Evolutionary conservation across 371 early-diverging fungal genomes (phyloP), one percentile per base, ranked within the genome.

Genomic region (Aphelidium insulamus): DNA sequence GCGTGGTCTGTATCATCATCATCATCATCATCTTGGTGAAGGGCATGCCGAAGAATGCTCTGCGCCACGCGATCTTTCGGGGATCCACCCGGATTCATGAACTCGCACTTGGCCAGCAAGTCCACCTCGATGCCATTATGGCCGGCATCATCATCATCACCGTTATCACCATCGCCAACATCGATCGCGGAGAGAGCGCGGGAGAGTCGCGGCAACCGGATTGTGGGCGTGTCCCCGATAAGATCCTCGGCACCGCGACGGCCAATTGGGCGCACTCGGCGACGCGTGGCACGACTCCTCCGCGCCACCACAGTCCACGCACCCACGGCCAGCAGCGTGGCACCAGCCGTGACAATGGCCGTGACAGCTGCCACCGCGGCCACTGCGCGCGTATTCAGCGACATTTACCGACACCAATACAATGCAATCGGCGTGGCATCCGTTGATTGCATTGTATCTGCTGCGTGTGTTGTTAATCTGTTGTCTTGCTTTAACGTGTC

Each of bases 41-140:
- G 66, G 44, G 86, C 90, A 3, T 66, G 57, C 28, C 66, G 52
- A 27, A 95, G 66, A 43, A 91, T 72, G 36, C 66, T 63, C 25
- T 88, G 57, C 3, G 91, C 95, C 0, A 88, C 80, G 20, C 95
- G 56, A 50, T 95, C 95, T 48, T 94, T 91, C 12, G 79, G 61
- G 43, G 81, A 78, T 16, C 91, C 94, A 15, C 87, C 92, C 3
- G 87, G 83, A 37, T 85, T 88, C 36, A 87, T 42, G 49, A 85
- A 90, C 72, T 88, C 69, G 28, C 39, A 41, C 29, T 66, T 57
- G 21, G 40, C 25, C 10, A 4, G 23, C 9, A 12, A 16, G 15
- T 9, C 25, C n/a, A 30, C 18, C n/a, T 22, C 21, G n/a, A 3
- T 23, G 23, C 15, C 17, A 42, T 10, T 16, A n/a, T 19, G 16